Conservation (phyloP, 73 alveolate species). For the Stentor roeselii region DNA sequence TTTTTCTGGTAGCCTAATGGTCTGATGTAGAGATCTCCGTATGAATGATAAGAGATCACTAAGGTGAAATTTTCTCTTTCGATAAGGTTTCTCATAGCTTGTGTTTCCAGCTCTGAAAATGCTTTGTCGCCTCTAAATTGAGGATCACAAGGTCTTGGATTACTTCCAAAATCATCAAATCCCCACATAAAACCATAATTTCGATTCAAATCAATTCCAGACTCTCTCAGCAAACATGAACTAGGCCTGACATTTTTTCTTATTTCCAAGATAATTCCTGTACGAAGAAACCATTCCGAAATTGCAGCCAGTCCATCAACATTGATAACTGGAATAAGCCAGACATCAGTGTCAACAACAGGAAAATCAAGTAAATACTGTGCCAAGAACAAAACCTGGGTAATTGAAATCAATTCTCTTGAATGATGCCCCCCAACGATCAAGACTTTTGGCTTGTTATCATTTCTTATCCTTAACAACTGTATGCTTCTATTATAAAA, state of each 20-base stretch:
- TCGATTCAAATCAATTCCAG: conserved; percentile 94
- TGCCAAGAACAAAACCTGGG: conserved; percentile 63
- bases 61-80: conserved; percentile 53
- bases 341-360: conserved; percentile 43
- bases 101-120: conserved; percentile 93
- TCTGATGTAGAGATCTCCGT: conserved; percentile 83
- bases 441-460: conserved; percentile 34
- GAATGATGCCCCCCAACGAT: conserved; percentile 84
- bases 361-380: conserved; percentile 52
- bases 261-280: conserved; percentile 27
- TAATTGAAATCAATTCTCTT: conserved; percentile 77
- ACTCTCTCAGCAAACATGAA: conserved; percentile 34
- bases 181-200: conserved; percentile 88
- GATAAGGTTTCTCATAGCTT: conserved; percentile 67
- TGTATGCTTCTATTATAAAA: not conserved
- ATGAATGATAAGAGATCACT: conserved; percentile 86
- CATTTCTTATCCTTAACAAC: not conserved
- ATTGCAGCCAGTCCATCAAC: conserved; percentile 80
- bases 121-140: conserved; percentile 87
- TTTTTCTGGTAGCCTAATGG: conserved; percentile 63
- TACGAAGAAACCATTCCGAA: conserved; percentile 33
- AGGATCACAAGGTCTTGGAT: conserved; percentile 83
- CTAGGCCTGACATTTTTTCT: conserved; percentile 78
- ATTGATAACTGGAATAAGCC: conserved; percentile 76
- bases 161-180: conserved; percentile 69